Conservation (phyloP, 805 yeast genomes). For the Torulaspora indica region DNA sequence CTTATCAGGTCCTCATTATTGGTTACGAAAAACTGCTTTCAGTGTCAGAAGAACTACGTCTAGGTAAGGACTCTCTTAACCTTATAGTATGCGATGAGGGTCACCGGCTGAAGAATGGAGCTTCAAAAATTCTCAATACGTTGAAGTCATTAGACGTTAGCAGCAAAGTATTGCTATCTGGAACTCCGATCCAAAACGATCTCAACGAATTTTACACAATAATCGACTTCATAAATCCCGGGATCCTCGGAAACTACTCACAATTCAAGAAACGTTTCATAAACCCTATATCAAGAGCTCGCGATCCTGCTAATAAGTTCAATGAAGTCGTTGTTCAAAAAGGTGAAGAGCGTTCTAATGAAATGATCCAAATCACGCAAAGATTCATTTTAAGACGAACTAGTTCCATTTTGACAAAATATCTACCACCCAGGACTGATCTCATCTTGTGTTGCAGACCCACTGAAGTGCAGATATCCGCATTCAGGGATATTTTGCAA, state of each 20-base stretch:
- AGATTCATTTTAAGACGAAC: conserved; percentile 72
- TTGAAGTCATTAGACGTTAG: conserved; percentile 52
- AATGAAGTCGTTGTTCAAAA: conserved; percentile 44
- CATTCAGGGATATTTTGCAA: conserved; percentile 49
- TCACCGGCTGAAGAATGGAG: conserved; percentile 73
- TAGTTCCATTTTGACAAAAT: conserved; percentile 49
- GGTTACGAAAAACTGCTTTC: conserved; percentile 80
- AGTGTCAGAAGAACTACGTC: conserved; percentile 47
- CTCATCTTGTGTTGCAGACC: conserved; percentile 75
- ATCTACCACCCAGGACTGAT: conserved; percentile 72
- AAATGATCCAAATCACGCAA: conserved; percentile 59
- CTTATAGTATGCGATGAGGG: conserved; percentile 92
- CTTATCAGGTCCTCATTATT: conserved; percentile 75
- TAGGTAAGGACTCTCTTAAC: conserved; percentile 47
- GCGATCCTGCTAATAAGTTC: conserved; percentile 58
- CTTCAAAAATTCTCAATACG: conserved; percentile 66
- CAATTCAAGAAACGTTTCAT: conserved; percentile 58
- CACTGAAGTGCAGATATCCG: conserved; percentile 49
- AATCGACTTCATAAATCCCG: conserved; percentile 80
- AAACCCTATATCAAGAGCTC: conserved; percentile 63
- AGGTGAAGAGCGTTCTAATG: conserved; percentile 62
- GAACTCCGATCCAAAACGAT: conserved; percentile 94
- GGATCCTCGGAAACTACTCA: conserved; percentile 60
- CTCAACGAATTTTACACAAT: conserved; percentile 75
- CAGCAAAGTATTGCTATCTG: conserved; percentile 65